Base-by-base conservation (phyloP, 164 flowering plant species). In the Vitis riparia region DNA sequence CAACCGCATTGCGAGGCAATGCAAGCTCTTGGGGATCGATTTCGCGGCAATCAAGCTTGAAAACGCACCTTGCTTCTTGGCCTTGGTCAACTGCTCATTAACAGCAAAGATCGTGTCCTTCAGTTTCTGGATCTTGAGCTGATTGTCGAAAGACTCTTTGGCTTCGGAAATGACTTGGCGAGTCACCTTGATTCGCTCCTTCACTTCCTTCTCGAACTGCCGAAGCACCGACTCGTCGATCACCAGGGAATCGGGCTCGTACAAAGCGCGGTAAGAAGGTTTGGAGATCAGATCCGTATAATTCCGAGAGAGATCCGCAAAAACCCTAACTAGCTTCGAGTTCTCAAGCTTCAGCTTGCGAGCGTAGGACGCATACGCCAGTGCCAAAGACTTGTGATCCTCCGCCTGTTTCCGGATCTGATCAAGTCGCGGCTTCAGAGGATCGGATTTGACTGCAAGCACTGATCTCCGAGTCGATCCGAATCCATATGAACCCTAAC, bases 401-500 rank as follows among this genome's bases (percentile, higher is more conserved):
- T 86, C 87, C 1, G 84, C 88, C 73, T 87, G 90, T 69, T 87
- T 87, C 44, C 83, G 76, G 75, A 87, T 77, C 83, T 85, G 90
- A 75, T 83, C 85, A 27, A 81, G 59, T 8, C 85, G 75, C 4
- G 86, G 84, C 81, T 87, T 87, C 23, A 85, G 75, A 6, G 90
- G 90, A 78, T 85, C 88, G 15, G 87, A 78, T 67, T 87, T 87
- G 11, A 80, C 59, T 5, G 85, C 87, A 44, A 87, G 80, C 5
- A 87, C 68, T 11, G 84, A 75, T 66, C 90, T 73, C 68, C 90
- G 30, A 23, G 67, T 50, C 5, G 77, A 73, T 67, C 77, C 77
- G 17, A 74, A n/a, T 30, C 75, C 77, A 66, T 68, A 29, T 5
- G 66, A 53, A 60, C 70, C 77, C 0, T 72, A 57, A 56, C 9